Percentiles rank a stretch among this genome's conserved stretches.
Conservation (phyloP, 495 filamentous ascomycete genomes). For the Annulohypoxylon moriforme region DNA sequence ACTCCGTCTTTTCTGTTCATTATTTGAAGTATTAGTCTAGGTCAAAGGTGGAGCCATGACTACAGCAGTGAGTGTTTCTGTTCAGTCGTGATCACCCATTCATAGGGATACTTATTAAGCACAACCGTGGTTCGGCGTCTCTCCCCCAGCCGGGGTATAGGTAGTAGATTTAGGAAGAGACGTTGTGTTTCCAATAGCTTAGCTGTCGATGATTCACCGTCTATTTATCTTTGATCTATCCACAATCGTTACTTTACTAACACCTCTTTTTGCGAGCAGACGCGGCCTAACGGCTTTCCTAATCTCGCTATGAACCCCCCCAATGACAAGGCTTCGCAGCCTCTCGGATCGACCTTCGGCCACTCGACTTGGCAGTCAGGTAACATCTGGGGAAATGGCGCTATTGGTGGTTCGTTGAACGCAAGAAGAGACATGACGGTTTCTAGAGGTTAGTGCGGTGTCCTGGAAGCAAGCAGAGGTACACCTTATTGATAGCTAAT, state of each 20-base stretch:
- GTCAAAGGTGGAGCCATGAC: constrained; percentile 25
- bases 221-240: background rate
- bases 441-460: constrained; percentile 57
- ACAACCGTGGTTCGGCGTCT: background rate
- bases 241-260: constrained; percentile 24
- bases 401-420: constrained; percentile 58
- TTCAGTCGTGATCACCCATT: background rate
- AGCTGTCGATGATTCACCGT: background rate
- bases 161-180: background rate
- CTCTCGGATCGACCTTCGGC: constrained; percentile 54
- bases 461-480: background rate
- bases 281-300: constrained; percentile 51
- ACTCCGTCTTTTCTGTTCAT: background rate
- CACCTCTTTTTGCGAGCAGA: constrained; percentile 39
- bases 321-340: constrained; percentile 51
- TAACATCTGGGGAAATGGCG: constrained; percentile 70
- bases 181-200: background rate
- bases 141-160: background rate
- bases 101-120: background rate
- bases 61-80: constrained; percentile 31
- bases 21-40: background rate
- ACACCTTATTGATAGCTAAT: constrained; percentile 38
- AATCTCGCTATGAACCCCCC: constrained; percentile 50
- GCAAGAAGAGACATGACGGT: constrained; percentile 53
- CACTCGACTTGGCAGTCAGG: constrained; percentile 64